phyloP scores from a whole-genome alignment of 495 filamentous ascomycete species.

The Neurospora sp. region DNA sequence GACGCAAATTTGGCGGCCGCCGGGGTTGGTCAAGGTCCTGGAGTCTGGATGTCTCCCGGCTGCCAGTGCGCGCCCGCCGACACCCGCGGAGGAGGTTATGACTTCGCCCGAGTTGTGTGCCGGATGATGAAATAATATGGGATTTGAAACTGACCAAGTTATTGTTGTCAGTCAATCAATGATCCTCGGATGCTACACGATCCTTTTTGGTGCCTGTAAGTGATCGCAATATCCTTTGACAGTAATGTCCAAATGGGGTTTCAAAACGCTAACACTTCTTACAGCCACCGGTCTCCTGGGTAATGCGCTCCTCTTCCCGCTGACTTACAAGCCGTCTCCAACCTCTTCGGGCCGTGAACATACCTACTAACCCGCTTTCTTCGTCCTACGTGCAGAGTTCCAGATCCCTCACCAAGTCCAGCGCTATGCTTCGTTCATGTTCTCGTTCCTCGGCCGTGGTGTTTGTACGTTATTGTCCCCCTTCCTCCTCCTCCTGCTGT shows the following conservation, averaged over 20 bases:
- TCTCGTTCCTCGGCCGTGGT: constrained; percentile 92
- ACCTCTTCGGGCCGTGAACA: no score
- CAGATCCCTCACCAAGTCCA: constrained; percentile 89
- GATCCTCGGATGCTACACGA: constrained; percentile 75
- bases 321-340: no score
- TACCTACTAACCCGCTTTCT: no score
- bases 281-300: constrained; percentile 50
- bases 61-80: neutral
- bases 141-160: constrained; percentile 1
- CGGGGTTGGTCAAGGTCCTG: neutral
- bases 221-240: neutral
- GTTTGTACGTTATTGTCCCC: constrained; percentile 56
- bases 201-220: constrained; percentile 83
- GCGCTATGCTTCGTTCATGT: constrained; percentile 93
- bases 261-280: neutral
- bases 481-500: neutral
- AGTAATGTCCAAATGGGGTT: neutral
- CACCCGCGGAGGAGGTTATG: neutral
- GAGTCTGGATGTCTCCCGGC: neutral
- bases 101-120: neutral
- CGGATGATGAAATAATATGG: neutral
- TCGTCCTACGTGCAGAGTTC: constrained; percentile 47
- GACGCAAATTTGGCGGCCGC: neutral
- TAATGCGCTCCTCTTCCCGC: no score
- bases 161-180: constrained; percentile 44